Evolutionary conservation across 2,329 filamentous ascomycete genomes (phyloP), one percentile per base, ranked within the genome.

Genomic region (Fusarium veterinarium): DNA sequence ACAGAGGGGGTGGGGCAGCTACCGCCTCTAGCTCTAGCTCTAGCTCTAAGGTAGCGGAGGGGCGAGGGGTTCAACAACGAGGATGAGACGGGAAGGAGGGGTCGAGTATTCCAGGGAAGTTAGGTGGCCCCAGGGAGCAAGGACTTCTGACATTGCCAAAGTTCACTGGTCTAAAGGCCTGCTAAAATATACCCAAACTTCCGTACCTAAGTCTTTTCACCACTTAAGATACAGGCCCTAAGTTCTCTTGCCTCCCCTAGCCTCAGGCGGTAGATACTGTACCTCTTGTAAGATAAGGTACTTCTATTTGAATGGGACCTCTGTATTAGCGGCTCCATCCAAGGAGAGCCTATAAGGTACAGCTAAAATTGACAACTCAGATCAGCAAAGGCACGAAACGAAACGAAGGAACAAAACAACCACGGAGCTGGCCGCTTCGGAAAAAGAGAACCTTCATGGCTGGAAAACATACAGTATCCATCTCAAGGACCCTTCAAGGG

Each of bases 1-100:
- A 67, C 41, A 25, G 64, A 72, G 60, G 69, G 67, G 69, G 64
- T 64, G 69, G 69, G 68, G 69, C 63, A 59, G 46, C 41, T 67
- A 52, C 52, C 33, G 56, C 46, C 45, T 51, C 51, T 42, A 48
- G 58, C 12, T 33, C 30, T 57, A 57, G 20, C 20, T 49, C 45
- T 20, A 31, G 28, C 46, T 49, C 30, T 9, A 33, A 48, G 45
- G 28, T 17, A 48, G 38, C 13, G 52, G 52, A 45, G 53, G 20
- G 37, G 45, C 52, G 68, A 53, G 58, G 67, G 60, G 64, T 68
- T 52, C 42, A 44, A 63, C 28, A 38, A 42, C 12, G 52, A 38
- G 30, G 35, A 42, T 41, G 31, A 42, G 53, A 42, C 35, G 45
- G 31, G 49, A 44, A n/a, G 61, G 61, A 44, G 63, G 41, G 44